A percentile compares a stretch with the other conserved stretches of the same genome.
phyloP scores from a whole-genome alignment of 495 filamentous ascomycete species.

The Aspergillus affinis region DNA sequence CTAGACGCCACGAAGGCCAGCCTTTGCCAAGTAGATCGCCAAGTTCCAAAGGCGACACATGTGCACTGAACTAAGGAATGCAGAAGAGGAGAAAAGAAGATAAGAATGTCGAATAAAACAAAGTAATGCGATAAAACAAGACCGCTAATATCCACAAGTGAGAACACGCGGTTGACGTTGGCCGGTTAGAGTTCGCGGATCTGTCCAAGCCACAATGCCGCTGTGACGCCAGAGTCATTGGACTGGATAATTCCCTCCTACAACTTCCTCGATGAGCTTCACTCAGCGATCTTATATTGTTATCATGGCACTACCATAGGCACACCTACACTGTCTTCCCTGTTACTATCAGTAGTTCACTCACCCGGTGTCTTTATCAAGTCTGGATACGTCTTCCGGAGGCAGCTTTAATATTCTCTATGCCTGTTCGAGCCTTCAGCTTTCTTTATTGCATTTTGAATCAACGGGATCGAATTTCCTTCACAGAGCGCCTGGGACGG shows the following conservation, averaged over 20 bases:
- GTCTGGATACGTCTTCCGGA: not conserved
- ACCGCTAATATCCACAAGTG: not conserved
- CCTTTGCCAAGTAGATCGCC: not conserved
- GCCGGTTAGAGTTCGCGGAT: not conserved
- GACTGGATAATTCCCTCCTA: constrained; percentile 19
- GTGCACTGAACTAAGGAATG: not conserved
- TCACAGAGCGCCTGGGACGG: not conserved
- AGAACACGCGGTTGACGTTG: not conserved
- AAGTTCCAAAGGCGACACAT: not conserved
- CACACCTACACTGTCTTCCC: not conserved
- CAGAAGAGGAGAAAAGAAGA: not conserved
- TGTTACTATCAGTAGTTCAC: constrained; percentile 17
- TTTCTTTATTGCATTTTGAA: not conserved
- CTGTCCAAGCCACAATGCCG: not conserved
- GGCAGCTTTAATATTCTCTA: not conserved
- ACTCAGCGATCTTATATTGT: not conserved
- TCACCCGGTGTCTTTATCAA: not conserved
- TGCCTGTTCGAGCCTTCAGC: not conserved
- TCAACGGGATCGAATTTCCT: not conserved
- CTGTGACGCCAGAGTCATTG: constrained; percentile 5
- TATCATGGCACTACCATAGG: not conserved
- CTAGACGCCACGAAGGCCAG: not conserved
- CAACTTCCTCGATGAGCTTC: not conserved
- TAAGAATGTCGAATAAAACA: not conserved
- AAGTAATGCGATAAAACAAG: not conserved